Base-by-base conservation (phyloP, 2,329 filamentous ascomycete species). In the Paraconiothyrium sp. region DNA sequence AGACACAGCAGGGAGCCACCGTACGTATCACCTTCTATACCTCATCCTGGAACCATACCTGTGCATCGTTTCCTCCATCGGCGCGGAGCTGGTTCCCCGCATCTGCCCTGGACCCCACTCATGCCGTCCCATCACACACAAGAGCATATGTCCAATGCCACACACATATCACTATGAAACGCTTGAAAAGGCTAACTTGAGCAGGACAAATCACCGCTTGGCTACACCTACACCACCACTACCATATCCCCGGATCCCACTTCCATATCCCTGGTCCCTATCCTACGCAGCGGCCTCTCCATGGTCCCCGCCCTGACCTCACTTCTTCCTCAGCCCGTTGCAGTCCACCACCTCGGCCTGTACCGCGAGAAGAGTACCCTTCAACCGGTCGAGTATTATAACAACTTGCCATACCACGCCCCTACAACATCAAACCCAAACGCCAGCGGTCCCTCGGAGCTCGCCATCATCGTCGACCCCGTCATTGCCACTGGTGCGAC, bases 331-430 rank as follows among this genome's bases (percentile, higher is more conserved):
- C 76, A 80, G 41, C 86, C 92, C 14, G 91, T 94, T 35, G 90
- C 93, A 7, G 88, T 97, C 66, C 93, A 98, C 82, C 94, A 98
- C 78, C 90, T 98, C 8, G 94, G 95, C 68, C 90, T 98, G 74
- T 98, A 94, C 85, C 92, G 94, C 75, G 94, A 97, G 78, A 92
- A 91, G 62, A 88, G 88, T 59, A 94, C 92, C 48, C 89, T 97
- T 59, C 89, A 93, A 72, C 93, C 94, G 3, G 94, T 97, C 61
- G 94, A 97, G 81, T 97, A 97, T 86, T 97, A 97, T 86, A 97
- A 97, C 84, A 97, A 97, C 80, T 89, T 97, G 22, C 93, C 93
- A 39, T 90, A 92, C 80, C 90, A 92, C 80, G 76, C 84, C 43
- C 83, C 70, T 58, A 81, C 81, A 64, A 76, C 79, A 37, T 72